Percentiles rank a stretch among this genome's conserved stretches.
Conservation (phyloP, 106 monocot species). For the Dioscorea alata region DNA sequence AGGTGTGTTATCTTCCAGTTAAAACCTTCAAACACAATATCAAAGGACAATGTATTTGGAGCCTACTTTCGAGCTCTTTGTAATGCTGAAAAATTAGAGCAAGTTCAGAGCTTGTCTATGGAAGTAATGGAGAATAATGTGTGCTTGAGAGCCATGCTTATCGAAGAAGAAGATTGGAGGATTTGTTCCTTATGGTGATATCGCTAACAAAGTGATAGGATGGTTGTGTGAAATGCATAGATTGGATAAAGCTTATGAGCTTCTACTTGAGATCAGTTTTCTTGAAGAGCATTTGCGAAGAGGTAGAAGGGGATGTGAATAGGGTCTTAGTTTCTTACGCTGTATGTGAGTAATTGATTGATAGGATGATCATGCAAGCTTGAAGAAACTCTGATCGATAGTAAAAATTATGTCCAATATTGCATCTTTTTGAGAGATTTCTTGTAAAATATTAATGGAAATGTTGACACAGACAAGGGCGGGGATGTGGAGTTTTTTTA, state of each 20-base stretch:
- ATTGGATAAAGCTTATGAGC: conserved; percentile 11
- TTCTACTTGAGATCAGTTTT: conserved; percentile 13
- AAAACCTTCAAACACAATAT: background rate
- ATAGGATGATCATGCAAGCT: background rate
- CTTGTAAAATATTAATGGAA: too few relatives aligned
- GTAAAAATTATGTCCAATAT: too few relatives aligned
- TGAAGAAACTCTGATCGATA: too few relatives aligned
- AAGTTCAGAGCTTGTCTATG: conserved; percentile 21
- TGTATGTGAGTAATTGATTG: conserved; percentile 11
- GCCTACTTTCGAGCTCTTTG: conserved; percentile 30
- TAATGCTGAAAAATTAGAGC: conserved; percentile 13
- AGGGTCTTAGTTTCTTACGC: conserved; percentile 31
- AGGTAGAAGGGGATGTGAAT: conserved; percentile 13
- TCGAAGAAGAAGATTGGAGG: too few relatives aligned
- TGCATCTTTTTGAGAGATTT: too few relatives aligned
- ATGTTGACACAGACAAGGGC: too few relatives aligned
- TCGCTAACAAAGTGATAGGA: too few relatives aligned
- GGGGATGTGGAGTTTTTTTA: too few relatives aligned
- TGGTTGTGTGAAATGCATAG: conserved; percentile 17
- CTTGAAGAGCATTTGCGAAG: conserved; percentile 7
- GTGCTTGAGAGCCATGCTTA: too few relatives aligned
- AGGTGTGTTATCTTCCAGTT: conserved; percentile 36
- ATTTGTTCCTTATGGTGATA: too few relatives aligned
- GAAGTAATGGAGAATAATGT: too few relatives aligned
- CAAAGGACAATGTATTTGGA: conserved; percentile 17